phyloP scores from a whole-genome alignment of 2,329 filamentous ascomycete genomes.

The Madurella mycetomatis region DNA sequence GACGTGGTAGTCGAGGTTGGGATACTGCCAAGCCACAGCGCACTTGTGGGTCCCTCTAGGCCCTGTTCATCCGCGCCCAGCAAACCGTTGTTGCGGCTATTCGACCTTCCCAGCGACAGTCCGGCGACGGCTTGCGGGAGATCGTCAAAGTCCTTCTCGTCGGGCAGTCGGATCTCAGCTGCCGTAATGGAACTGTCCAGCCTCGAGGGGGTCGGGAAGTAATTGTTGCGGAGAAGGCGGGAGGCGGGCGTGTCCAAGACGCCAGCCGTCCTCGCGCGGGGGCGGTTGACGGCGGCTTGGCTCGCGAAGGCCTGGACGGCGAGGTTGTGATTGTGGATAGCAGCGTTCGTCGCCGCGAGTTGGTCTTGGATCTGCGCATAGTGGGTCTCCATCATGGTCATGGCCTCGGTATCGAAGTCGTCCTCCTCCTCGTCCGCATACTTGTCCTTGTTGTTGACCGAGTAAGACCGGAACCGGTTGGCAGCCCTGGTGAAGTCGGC shows the following conservation, averaged over 20 bases:
- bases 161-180: slow-evolving; percentile 67
- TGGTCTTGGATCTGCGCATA: slow-evolving; percentile 60
- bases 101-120: slow-evolving; percentile 66
- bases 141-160: slow-evolving; percentile 74
- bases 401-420: slow-evolving; percentile 56
- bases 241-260: slow-evolving; percentile 75
- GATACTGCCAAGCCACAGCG: slow-evolving; percentile 95
- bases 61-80: slow-evolving; percentile 72
- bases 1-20: slow-evolving; percentile 95
- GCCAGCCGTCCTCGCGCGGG: slow-evolving; percentile 85
- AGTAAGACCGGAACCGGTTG: slow-evolving; percentile 93
- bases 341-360: slow-evolving; percentile 59
- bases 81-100: slow-evolving; percentile 61
- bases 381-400: slow-evolving; percentile 51
- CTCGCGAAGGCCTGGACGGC: slow-evolving; percentile 89
- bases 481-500: slow-evolving; percentile 71
- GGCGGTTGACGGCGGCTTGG: slow-evolving; percentile 74
- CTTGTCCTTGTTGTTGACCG: slow-evolving; percentile 96
- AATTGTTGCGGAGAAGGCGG: slow-evolving; percentile 59
- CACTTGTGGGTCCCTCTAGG: slow-evolving; percentile 84
- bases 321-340: slow-evolving; percentile 86
- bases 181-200: slow-evolving; percentile 72
- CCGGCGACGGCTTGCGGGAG: slow-evolving; percentile 77
- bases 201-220: slow-evolving; percentile 67
- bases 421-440: slow-evolving; percentile 88